Percentiles rank a stretch among this genome's conserved stretches.
Conservation (phyloP, 1,284 basidiomycete genomes). For the Schizophyllum commune region DNA sequence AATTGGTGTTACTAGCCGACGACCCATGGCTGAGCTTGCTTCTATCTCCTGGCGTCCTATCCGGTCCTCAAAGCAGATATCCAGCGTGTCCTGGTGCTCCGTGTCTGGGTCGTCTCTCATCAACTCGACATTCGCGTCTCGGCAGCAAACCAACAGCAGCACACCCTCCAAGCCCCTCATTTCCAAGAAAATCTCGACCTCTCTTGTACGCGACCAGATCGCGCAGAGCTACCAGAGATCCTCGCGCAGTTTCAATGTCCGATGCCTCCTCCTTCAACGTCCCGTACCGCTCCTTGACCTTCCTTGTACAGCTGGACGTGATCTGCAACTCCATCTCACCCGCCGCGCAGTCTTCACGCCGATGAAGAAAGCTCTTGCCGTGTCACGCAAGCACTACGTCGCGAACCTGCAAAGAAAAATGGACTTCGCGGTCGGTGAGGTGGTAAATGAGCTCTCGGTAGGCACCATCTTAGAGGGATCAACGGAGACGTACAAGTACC, state of each 20-base stretch:
- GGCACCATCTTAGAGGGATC: slow-evolving; percentile 80
- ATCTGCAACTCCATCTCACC: slow-evolving; percentile 45
- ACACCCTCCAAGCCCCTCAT: slow-evolving; percentile 29
- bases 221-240: slow-evolving; percentile 29
- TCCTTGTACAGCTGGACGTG: slow-evolving; percentile 60
- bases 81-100: slow-evolving; percentile 41
- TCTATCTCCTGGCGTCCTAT: slow-evolving; percentile 34
- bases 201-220: slow-evolving; percentile 35
- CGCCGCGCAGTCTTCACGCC: slow-evolving; percentile 30
- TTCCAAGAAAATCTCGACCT: slow-evolving; percentile 21
- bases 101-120: slow-evolving; percentile 47
- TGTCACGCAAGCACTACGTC: slow-evolving; percentile 65
- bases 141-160: slow-evolving; percentile 66
- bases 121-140: slow-evolving; percentile 66
- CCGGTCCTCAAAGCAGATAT: slow-evolving; percentile 42
- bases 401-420: slow-evolving; percentile 84
- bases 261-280: slow-evolving; percentile 37
- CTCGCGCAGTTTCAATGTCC: slow-evolving; percentile 50
- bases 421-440: slow-evolving; percentile 86
- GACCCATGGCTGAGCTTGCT: too few relatives aligned
- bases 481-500: slow-evolving; percentile 80
- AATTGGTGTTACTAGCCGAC: too few relatives aligned
- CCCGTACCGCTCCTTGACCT: slow-evolving; percentile 31
- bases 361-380: slow-evolving; percentile 28
- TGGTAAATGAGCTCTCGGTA: slow-evolving; percentile 83